phyloP scores from a whole-genome alignment of 2,329 filamentous ascomycete genomes.

The Aspergillus ruber region DNA sequence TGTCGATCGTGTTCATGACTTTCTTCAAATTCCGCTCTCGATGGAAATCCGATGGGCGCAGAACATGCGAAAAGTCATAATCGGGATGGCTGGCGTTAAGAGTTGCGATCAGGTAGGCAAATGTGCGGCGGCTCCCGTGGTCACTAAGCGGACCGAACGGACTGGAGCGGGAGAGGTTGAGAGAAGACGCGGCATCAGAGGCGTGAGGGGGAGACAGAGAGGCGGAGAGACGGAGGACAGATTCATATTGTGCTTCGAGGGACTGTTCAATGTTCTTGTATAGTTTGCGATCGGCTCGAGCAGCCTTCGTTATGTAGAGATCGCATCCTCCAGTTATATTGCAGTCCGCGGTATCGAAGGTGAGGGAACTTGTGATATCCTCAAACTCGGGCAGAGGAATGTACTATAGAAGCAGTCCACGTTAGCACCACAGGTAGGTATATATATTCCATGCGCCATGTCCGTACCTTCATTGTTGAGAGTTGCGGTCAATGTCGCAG shows the following conservation, averaged over 20 bases:
- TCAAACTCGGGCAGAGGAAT: slow-evolving; percentile 87
- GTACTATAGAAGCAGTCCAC: slow-evolving; percentile 57
- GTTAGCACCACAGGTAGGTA: background rate
- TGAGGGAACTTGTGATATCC: slow-evolving; percentile 82
- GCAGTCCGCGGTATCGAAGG: slow-evolving; percentile 90
- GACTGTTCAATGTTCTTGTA: slow-evolving; percentile 93
- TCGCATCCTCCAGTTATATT: slow-evolving; percentile 91
- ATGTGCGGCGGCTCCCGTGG: slow-evolving; percentile 80
- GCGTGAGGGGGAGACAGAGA: slow-evolving; percentile 79
- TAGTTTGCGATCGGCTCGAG: slow-evolving; percentile 90
- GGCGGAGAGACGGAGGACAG: slow-evolving; percentile 76
- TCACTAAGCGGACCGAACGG: slow-evolving; percentile 89
- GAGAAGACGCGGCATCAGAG: slow-evolving; percentile 56
- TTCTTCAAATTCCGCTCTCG: slow-evolving; percentile 71
- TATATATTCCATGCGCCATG: background rate
- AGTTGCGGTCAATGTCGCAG: background rate
- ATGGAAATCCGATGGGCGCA: slow-evolving; percentile 84
- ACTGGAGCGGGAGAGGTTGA: slow-evolving; percentile 78
- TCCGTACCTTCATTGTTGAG: slow-evolving; percentile 15
- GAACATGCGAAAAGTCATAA: slow-evolving; percentile 92
- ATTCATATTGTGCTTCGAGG: slow-evolving; percentile 84
- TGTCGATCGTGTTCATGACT: slow-evolving; percentile 83
- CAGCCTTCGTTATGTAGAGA: slow-evolving; percentile 94
- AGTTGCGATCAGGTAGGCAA: slow-evolving; percentile 93
- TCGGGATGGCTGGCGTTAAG: slow-evolving; percentile 92